Base-by-base conservation (phyloP, 2,329 filamentous ascomycete genomes). In the Neoarthrinium moseri region DNA sequence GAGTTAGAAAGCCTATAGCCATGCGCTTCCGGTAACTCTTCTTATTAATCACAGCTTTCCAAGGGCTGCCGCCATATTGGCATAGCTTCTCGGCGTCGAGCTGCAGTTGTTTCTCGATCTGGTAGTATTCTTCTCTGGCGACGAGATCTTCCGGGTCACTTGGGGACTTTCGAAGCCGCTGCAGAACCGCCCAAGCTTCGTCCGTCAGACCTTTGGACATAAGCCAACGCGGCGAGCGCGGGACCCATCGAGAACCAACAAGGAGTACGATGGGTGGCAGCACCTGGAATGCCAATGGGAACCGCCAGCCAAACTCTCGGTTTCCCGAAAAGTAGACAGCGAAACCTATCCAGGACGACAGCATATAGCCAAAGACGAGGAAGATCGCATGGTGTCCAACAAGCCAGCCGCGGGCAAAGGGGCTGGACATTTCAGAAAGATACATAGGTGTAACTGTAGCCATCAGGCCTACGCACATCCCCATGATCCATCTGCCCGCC, bases 1-100 rank as follows among this genome's bases (percentile, higher is more conserved):
- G 74, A 0, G 73, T 77, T 27, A 77, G 57, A 49, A 77, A 78
- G 0, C 73, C 73, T 33, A 78, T 73, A 2, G 68, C 62, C 71
- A 78, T 74, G 1, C 75, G 63, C 60, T 74, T 77, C 15, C 74
- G 62, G 49, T 75, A 75, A 7, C 71, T 72, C 47, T 65, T 67
- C 55, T 72, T 75, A 53, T 66, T 69, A 18, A 73, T n/a, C 0
- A 74, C 64, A 0, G 72, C 72, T 29, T 57, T 68, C 71, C 71
- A 75, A 0, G 69, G 65, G 1, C 56, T 68, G n/a, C 63, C 58
- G 0, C 68, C 67, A 6, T 67, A 63, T 0, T 57, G 56, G 22
- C 65, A 58, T 20, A 75, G 60, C 50, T 69, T 70, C 45, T 64
- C 60, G 0, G 65, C 62, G 47, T 75, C 72, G 0, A 74, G 63